Evolutionary conservation across 257 asterid species (phyloP), one percentile per base, ranked within the genome.

Genomic region (Schizonepeta tenuifolia): DNA sequence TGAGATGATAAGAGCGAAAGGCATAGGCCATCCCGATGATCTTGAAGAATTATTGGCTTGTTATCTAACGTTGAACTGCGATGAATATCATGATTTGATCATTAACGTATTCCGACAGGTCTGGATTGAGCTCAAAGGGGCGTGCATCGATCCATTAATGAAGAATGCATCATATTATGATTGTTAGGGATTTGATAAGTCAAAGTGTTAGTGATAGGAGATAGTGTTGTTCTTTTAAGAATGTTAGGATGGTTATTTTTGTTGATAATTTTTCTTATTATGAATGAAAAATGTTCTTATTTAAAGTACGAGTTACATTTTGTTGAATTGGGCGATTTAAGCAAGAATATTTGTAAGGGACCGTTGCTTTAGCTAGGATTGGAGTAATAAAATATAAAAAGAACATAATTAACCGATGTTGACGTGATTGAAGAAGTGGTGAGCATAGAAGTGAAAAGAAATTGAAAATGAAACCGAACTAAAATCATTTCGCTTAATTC

Each of bases 1-100:
- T 9, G 96, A 91, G 83, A 93, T 93, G 98, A 91, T 93, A 43
- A 76, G 77, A 20, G 94, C 85, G 81, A 85, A 79, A 53, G 86
- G 86, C 11, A 86, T 93, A 47, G 63, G 69, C 49, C 79, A 47
- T 14, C 77, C 92, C 0, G 82, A 85, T 33, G 96, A 91, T 69
- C 96, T 93, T 8, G 96, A 89, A 75, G 83, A 89, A 35, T 91
- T 91, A 47, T 73, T 93, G 85, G 92, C 96, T 49, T 88, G 97
- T 78, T 93, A 93, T 72, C 79, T 93, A 22, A 86, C 91, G 15
- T 67, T 88, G 72, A 91, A 93, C 50, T 67, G 79, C 56, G 95
- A 88, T 60, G 88, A 85, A 11, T 83, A 86, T 61, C 97, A 93
- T 71, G 85, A 78, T 55, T 66, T 91, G 70, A 93, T 93, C 79